Base-by-base conservation (phyloP, 345 rosid species). In the Camelina neglecta region DNA sequence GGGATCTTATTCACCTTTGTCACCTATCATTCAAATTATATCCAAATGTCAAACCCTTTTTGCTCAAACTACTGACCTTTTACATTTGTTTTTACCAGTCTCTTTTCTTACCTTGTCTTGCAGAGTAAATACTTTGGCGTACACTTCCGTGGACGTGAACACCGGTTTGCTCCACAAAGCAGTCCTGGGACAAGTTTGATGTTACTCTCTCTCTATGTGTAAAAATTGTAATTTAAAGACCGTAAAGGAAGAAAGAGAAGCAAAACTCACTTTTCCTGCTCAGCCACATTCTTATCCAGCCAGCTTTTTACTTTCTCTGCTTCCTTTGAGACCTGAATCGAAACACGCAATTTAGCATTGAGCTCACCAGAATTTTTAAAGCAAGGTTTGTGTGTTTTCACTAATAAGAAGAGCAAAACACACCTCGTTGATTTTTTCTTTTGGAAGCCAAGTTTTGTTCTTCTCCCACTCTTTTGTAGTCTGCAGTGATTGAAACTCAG, bases 371-470 rank as follows among this genome's bases (percentile, higher is more conserved):
- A 20, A 5, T 0, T 41, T 60, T 20, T 10, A 5, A 26, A 54
- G 36, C 71, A 23, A 75, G 29, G 13, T 51, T 47, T 41, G 29
- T 55, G 33, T 41, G 64, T 24, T 42, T 57, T 15, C 42, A 31
- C 12, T 42, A 61, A 70, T 8, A 1, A 9, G 41, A 75, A 29
- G 23, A 29, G 38, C 70, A 56, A 55, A 62, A 67, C 23, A 9
- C 49, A 96, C 99, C 98, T 91, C 96, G 58, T 86, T 83, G 72
- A 88, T 77, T 81, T 71, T 88, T 41, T 83, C 87, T 79, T 84
- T 90, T 4, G 97, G 96, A 84, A 95, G 92, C 99, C 99, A 95
- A 54, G 96, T 81, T 79, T 92, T 95, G 60, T 85, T 85, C 5
- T 75, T 67, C 77, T 86, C 91, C 98, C 99, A 95, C 50, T 75